These are phyloP conservation scores for Quercus suber DNA, from an alignment of 306 rosid genomes.

Conservation along the genomic window DNA sequence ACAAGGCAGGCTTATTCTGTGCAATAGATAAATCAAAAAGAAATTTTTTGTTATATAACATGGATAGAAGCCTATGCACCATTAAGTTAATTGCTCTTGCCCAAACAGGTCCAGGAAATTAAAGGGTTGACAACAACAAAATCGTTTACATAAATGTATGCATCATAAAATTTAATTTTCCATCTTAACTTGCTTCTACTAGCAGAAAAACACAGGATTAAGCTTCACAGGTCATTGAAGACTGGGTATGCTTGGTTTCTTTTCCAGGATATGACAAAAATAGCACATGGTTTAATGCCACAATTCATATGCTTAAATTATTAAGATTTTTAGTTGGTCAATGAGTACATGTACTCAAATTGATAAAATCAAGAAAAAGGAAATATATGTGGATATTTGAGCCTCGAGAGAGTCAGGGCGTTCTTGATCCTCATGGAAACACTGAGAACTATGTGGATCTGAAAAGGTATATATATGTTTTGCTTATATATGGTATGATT, in stretches of 20 bases:
- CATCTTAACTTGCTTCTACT: no score
- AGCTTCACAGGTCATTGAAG: neutral
- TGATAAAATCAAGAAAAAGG: neutral
- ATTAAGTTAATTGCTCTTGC: neutral
- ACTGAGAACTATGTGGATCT: neutral
- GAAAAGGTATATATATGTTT: no score
- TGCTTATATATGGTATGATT: neutral
- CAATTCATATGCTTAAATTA: neutral
- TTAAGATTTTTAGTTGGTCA: neutral
- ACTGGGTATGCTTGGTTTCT: neutral
- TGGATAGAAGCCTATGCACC: neutral
- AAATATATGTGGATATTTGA: neutral
- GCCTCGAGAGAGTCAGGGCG: neutral
- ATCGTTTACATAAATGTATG: neutral
- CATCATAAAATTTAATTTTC: neutral
- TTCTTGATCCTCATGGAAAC: neutral
- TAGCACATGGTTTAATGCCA: neutral
- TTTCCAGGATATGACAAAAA: neutral
- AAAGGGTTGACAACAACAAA: no score
- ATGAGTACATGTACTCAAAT: neutral
- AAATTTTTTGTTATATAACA: neutral
- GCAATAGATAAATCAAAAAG: neutral
- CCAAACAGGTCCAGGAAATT: neutral
- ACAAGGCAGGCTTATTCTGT: neutral
- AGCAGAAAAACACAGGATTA: no score